These are phyloP conservation scores for Scytalidium lignicola DNA, from an alignment of 2,329 filamentous ascomycete species.

Conservation along the genomic window DNA sequence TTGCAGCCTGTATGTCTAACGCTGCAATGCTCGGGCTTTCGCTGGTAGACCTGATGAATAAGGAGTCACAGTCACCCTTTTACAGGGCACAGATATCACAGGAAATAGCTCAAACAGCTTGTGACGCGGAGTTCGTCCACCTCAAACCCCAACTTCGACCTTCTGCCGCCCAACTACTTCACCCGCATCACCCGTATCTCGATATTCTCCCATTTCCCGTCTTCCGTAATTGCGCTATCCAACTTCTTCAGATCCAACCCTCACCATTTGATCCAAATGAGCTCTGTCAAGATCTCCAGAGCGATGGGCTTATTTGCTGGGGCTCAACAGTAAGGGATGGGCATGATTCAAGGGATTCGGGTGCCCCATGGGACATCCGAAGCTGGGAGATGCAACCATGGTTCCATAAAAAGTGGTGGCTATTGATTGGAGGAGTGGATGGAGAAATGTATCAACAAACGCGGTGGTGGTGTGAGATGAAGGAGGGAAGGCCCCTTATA, in stretches of 20 bases:
- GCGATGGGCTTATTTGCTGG: conserved; percentile 10
- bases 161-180: conserved; percentile 21
- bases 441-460: conserved; percentile 10
- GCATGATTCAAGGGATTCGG: conserved; percentile 2
- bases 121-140: neutral
- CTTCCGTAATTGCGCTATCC: conserved; percentile 6
- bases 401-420: conserved; percentile 15
- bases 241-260: conserved; percentile 1
- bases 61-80: neutral
- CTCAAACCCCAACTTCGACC: conserved; percentile 17
- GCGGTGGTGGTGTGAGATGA: conserved; percentile 11
- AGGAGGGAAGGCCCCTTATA: conserved; percentile 3
- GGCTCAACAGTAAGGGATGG: conserved; percentile 1
- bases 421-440: conserved; percentile 9
- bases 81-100: neutral
- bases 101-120: neutral
- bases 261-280: conserved; percentile 10
- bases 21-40: neutral
- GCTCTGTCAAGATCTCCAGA: conserved; percentile 7
- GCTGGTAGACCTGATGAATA: neutral
- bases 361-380: conserved; percentile 10
- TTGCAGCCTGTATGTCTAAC: conserved; percentile 3
- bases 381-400: conserved; percentile 12
- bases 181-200: conserved; percentile 30
- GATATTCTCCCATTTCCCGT: conserved; percentile 18